Evolutionary conservation across 73 alveolate genomes (phyloP), one percentile per base, ranked within the genome.

Genomic region (Paramecium octaurelia): DNA sequence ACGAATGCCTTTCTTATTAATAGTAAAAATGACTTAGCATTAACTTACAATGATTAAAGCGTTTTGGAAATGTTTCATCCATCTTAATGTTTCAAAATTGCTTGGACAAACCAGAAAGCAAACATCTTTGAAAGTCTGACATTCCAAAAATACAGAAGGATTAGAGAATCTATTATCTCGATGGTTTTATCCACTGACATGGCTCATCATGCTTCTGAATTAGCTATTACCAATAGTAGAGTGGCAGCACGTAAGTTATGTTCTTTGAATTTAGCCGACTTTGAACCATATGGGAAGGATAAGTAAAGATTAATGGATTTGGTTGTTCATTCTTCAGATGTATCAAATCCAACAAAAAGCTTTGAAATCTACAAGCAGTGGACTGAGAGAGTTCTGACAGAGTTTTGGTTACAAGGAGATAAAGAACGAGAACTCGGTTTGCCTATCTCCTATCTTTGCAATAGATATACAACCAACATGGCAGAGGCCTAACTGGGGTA

Each of bases 101-200:
- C 94, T 21, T 92, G 70, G 70, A 3, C 11, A 18, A 80, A 80
- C 46, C 4, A 14, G 4, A 42, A 40, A 43, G 70, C 48, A 9
- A 80, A 80, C 14, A 80, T 80, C 7, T 80, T 80, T 80, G 91
- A 80, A 31, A 94, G 92, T 60, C 92, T 96, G 57, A 46, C 93
- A 38, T 44, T 59, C 6, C 90, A 86, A 23, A 92, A 96, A 73
- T 95, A 69, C 58, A 95, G 93, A 75, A 86, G 73, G 21, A 93
- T 95, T 12, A 93, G 99, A 86, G 95, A 96, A 69, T 69, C 95
- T 90, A 94, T 96, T 59, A 95, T 95, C 8, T 84, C 95, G 6
- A 96, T 95, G 93, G 96, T 96, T n/a, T 95, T 96, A 90, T 96
- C 97, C 2, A 96, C 99, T 2, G 99, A 96, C 93, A 95, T 96